Base-by-base conservation (phyloP, 108 stramenopile species). In the Nitzschia putrida region DNA sequence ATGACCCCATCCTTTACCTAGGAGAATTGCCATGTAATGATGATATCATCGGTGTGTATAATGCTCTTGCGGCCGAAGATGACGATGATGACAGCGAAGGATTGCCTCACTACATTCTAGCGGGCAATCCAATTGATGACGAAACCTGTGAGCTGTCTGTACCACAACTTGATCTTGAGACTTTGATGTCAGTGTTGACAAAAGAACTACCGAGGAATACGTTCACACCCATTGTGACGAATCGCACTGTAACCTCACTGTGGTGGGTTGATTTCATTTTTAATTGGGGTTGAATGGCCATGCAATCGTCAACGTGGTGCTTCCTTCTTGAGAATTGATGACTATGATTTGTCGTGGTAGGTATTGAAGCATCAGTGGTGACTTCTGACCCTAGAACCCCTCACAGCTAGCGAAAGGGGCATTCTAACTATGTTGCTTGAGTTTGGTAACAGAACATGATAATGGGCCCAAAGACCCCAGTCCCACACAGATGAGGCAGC, bases 1-100 rank as follows among this genome's bases (percentile, higher is more conserved):
- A 92, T 66, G 85, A 89, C 51, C 69, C 78, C 18, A 57, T 88
- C 8, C 53, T 63, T 23, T 59, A 37, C 39, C 23, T 85, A 20
- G 69, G 71, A 21, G 55, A 37, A 7, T 26, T 78, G 23, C 40
- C 66, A 20, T 25, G 53, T 20, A n/a, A n/a, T n/a, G 14, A 39
- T 7, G 52, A 44, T 11, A 66, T 78, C 39, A 7, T 63, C 10
- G 2, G 18, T 12, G 43, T 74, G 11, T 58, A 74, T 50, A 42
- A 42, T 1, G 56, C 55, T n/a, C 16, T 74, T 8, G 66, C 57
- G n/a, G 29, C 8, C 14, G 22, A 49, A 5, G 49, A 42, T 8
- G 8, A n/a, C 8, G 8, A 29, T 37, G 42, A 59, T 14, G 54
- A 52, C 23, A 66, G 21, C 22, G 29, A 34, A 20, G 14, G 8